Evolutionary conservation across 768 basidiomycete species (phyloP), one percentile per base, ranked within the genome.

Genomic region (Xerocomellus chrysenteron): DNA sequence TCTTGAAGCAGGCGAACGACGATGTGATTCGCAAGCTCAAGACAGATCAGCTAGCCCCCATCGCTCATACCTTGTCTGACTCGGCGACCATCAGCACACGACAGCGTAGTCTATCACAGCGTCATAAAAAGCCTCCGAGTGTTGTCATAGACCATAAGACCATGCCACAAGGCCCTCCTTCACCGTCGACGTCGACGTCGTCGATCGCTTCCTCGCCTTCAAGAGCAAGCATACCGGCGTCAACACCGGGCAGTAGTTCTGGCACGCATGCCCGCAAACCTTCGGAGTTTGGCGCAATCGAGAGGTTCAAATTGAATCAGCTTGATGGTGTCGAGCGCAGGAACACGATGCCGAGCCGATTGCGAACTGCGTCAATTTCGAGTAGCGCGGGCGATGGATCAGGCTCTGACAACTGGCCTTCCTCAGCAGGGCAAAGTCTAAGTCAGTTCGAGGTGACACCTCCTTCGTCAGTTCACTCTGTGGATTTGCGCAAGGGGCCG

Each of bases 1-100:
- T 97, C 8, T 76, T 98, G 72, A 99, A 98, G 75, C 94, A 98
- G 73, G 94, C 93, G 17, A 99, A 99, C 70, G 97, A 99, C 73
- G 95, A 98, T 68, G 87, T 98, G 63, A 97, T 99, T 64, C 86
- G 92, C 58, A 97, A 98, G 74, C 80, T 98, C 67, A 89, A 92
- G 74, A 91, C 90, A 2, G 96, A 98, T 61, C 92, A 93, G 65
- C 82, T 94, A 75, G 75, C 82, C 0, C 91, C 92, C 13, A 79
- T 94, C 41, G 74, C 83, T 0, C 90, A 93, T 60, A 78, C 90
- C 7, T 75, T 92, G 57, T 80, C 86, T 5, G 86, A 94, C 64
- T 81, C 87, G 1, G 65, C 74, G 11, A 76, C 73, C 52, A 71
- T 79, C 45, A 86, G 86, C 64, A 75, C 78, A 24, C 82, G 94